Evolutionary conservation across 305 asterid species (phyloP).

Genomic region (Solanum aculeatissimum): DNA sequence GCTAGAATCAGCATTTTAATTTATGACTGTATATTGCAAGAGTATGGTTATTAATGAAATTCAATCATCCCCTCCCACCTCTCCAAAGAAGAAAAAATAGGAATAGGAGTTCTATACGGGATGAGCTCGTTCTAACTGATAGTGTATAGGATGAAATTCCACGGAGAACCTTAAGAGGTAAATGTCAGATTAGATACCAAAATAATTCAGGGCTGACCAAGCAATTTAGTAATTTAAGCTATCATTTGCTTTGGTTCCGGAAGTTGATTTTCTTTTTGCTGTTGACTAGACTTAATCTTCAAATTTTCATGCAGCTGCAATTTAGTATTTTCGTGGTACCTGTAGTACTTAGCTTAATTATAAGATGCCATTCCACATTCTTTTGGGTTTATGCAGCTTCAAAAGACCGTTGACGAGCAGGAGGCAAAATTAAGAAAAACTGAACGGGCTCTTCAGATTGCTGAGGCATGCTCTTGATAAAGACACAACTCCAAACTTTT

Average conservation of each 20-base stretch:
- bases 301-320: background rate
- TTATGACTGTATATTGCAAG: background rate
- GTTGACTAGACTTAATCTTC: background rate
- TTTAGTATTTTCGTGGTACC: background rate
- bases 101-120: background rate
- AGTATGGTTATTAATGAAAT: background rate
- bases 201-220: background rate
- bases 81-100: background rate
- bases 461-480: conserved; percentile 49
- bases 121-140: background rate
- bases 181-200: background rate
- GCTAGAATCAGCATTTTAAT: background rate
- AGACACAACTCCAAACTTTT: background rate
- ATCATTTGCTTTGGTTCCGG: background rate
- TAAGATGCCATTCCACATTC: background rate
- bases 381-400: conserved; percentile 44
- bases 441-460: conserved; percentile 83
- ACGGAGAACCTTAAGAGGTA: background rate
- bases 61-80: background rate
- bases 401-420: conserved; percentile 51
- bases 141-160: background rate
- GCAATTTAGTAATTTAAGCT: background rate
- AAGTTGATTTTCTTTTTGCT: background rate
- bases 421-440: conserved; percentile 62
- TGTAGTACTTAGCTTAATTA: background rate